Base-by-base conservation (phyloP, 495 filamentous ascomycete genomes). In the Hyphodiscus hymeniophilus region DNA sequence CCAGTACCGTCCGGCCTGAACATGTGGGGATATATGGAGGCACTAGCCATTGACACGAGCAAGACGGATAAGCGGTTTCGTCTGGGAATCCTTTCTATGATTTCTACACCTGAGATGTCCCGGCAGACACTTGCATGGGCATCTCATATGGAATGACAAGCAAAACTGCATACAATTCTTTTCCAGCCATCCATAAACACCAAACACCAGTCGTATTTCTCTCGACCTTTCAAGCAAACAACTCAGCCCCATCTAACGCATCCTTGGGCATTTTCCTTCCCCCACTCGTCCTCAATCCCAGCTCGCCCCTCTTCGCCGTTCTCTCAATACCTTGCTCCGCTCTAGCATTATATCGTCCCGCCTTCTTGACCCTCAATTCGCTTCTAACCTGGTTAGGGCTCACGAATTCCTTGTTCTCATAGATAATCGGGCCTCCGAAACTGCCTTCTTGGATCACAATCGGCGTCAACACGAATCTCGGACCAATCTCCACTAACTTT, bases 391-490 rank as follows among this genome's bases (percentile, higher is more conserved):
- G 89, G 71, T 98, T 98, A 24, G 92, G 94, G 56, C 82, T 89
- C 44, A 98, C 87, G 60, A 95, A 98, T 59, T 95, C 87, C 74
- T 92, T 94, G 66, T 98, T 98, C 76, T 97, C 89, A 69, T 95
- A 97, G 53, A 98, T 90, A 46, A 97, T 86, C 1, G 94, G 94
- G 0, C 92, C 92, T 43, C 92, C 92, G 56, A 99, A 99, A 51
- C 84, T 88, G 23, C 85, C 87, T 64, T 99, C 92, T 45, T 95
- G 77, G 54, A 99, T 95, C 38, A 97, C 79, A 50, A 97, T 97
- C 2, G 94, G 92, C 38, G 91, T 96, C 42, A 97, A 69, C 17
- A 97, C 91, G 59, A 97, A 95, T 40, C 92, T 76, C 4, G 94
- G 91, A 1, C 92, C 94, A 47, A 98, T 95, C 69, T 98, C 92